Evolutionary conservation across 768 basidiomycete species (phyloP), one percentile per base, ranked within the genome.

Genomic region (Ramaria rubella): DNA sequence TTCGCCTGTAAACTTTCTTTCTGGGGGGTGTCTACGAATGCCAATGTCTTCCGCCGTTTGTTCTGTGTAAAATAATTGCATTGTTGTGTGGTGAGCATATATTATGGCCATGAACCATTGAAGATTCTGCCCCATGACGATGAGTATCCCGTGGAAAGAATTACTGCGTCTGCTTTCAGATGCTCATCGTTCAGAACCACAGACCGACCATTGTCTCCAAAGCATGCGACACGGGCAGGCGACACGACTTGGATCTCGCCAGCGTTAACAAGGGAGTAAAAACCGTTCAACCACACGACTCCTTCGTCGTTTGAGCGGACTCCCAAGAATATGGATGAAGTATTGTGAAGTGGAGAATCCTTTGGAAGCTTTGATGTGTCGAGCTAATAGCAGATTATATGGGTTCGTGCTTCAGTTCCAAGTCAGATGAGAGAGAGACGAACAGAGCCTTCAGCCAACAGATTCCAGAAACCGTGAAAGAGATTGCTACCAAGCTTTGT

Each of bases 141-240:
- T 29, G 64, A 61, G 62, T 77, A 86, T 1, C 84, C 85, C 3
- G 84, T 85, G 1, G 77, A 77, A 0, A 86, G 71, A 7, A 86
- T 70, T 12, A 86, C 75, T 0, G 71, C 70, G 27, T 77, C 69
- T 1, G 81, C 79, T 6, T 62, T 61, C 2, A 83, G 21, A 0
- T 60, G 57, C 48, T 68, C 81, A 57, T 79, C 71, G 23, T 64
- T 70, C 23, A 86, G 63, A 0, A 72, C 23, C 15, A 86, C 58
- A 0, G 75, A 75, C 31, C 55, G 54, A 3, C 70, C 68, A 36
- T 72, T 72, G 7, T 57, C 55, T 4, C 63, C 63, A 55, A 63
- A 59, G 53, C 58, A 24, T 53, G 61, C 68, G 1, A 71, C 77
- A 30, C 73, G 72, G 0, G 73, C 71, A 2, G 81, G 77, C 1